Evolutionary conservation across 2,329 filamentous ascomycete genomes (phyloP), one percentile per base, ranked within the genome.

Genomic region (Chaetomium sp.): DNA sequence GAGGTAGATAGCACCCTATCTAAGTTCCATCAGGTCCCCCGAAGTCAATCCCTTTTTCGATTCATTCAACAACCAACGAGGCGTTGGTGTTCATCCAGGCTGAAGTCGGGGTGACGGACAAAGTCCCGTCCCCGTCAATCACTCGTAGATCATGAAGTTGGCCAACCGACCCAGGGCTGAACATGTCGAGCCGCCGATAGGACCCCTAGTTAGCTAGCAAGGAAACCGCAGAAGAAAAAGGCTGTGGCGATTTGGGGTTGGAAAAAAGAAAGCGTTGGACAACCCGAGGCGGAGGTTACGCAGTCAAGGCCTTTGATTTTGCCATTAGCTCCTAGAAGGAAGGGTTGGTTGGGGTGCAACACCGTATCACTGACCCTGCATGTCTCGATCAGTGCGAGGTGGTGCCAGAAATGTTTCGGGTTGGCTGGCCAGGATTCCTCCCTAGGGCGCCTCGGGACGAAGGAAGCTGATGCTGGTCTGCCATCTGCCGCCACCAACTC

Each of bases 11-110:
- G 62, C 50, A 59, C 23, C 12, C 1, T 54, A 69, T 69, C 67
- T 69, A 69, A 69, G 67, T 67, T 53, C n/a, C 2, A n/a, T n/a
- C n/a, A n/a, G 7, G 25, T 23, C 38, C 38, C 38, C 7, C 16
- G 7, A 42, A 19, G n/a, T 16, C 5, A 16, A 42, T 16, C 13
- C 38, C 38, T n/a, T 16, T n/a, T n/a, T 35, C 2, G 38, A 19
- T 19, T n/a, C 7, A 19, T 19, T 42, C 19, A 19, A n/a, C 19
- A 16, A 42, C 5, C 38, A 42, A 42, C 19, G 4, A 5, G 16
- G 38, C 38, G 3, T 16, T n/a, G 16, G 16, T 42, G 38, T 42
- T n/a, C 35, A 38, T 16, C 12, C 13, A 16, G 19, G 35, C 35
- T 7, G 19, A 42, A 42, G 5, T 19, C 16, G 38, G 38, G 38